These are phyloP conservation scores for Magnaporthiopsis incrustans DNA, from an alignment of 2,329 filamentous ascomycete genomes.

Conservation along the genomic window DNA sequence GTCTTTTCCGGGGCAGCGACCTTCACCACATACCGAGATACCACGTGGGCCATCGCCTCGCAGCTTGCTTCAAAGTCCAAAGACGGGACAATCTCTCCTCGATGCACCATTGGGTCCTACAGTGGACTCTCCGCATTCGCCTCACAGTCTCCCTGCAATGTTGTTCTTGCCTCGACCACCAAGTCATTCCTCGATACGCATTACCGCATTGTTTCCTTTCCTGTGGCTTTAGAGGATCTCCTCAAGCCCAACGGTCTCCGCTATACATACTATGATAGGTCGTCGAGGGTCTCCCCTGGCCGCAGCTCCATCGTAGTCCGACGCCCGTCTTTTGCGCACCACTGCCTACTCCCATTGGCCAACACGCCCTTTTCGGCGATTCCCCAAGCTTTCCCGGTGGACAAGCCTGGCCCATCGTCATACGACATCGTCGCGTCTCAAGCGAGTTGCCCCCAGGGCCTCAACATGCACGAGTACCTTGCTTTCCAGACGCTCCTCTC, in stretches of 20 bases:
- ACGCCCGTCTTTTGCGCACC: conserved; percentile 34
- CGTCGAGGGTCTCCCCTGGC: conserved; percentile 28
- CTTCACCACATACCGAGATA: conserved; percentile 27
- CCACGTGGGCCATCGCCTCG: conserved; percentile 30
- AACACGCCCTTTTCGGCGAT: conserved; percentile 25
- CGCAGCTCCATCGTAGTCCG: conserved; percentile 12
- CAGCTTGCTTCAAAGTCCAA: conserved; percentile 16
- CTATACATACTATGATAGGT: conserved; percentile 38
- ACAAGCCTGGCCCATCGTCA: conserved; percentile 37
- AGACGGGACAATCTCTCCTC: neutral
- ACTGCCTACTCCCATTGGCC: conserved; percentile 31
- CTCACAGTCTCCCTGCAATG: neutral
- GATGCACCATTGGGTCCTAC: neutral
- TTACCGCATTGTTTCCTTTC: conserved; percentile 32
- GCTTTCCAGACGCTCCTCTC: conserved; percentile 40
- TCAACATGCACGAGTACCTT: conserved; percentile 44
- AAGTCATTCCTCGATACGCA: conserved; percentile 31
- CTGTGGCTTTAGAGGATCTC: conserved; percentile 30
- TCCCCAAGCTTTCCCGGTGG: conserved; percentile 19
- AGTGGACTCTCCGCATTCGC: neutral
- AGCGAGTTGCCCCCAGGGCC: conserved; percentile 33
- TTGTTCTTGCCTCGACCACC: conserved; percentile 6
- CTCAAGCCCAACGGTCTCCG: conserved; percentile 37
- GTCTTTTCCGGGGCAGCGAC: conserved; percentile 19
- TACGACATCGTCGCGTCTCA: conserved; percentile 45